Percentiles rank a stretch among this genome's conserved stretches.
Evolutionary conservation across 2,329 filamentous ascomycete genomes (phyloP).

Genomic region (Trichoderma oligosporum): DNA sequence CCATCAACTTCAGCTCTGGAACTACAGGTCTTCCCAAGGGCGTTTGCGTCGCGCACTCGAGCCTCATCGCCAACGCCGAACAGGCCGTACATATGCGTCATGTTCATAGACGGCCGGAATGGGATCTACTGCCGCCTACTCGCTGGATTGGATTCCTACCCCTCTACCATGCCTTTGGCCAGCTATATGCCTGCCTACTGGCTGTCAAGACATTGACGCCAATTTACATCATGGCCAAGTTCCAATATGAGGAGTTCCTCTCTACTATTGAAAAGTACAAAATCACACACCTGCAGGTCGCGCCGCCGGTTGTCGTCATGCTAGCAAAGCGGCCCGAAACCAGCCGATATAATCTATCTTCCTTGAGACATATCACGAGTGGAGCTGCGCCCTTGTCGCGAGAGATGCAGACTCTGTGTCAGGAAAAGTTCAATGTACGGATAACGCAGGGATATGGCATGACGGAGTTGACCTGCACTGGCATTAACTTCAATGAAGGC

Average conservation of each 20-base stretch:
- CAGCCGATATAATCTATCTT: constrained; percentile 49
- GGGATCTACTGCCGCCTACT: constrained; percentile 38
- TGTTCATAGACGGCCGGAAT: constrained; percentile 28
- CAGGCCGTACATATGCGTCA: constrained; percentile 48
- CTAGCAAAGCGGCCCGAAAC: constrained; percentile 56
- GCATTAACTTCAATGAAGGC: constrained; percentile 40
- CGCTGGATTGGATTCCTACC: constrained; percentile 60
- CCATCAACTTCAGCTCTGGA: constrained; percentile 50
- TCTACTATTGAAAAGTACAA: constrained; percentile 46
- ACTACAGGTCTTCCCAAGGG: constrained; percentile 52
- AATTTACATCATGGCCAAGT: constrained; percentile 56
- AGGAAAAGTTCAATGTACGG: constrained; percentile 38
- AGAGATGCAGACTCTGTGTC: constrained; percentile 44
- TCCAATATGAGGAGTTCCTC: constrained; percentile 52
- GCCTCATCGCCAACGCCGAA: constrained; percentile 47
- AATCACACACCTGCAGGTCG: constrained; percentile 52
- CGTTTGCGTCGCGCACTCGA: constrained; percentile 47
- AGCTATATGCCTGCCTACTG: constrained; percentile 50
- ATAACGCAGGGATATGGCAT: constrained; percentile 58
- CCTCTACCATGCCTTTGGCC: constrained; percentile 60
- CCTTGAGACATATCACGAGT: constrained; percentile 43
- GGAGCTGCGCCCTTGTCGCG: constrained; percentile 52
- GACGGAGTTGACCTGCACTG: constrained; percentile 51
- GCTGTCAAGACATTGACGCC: constrained; percentile 42
- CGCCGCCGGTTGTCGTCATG: constrained; percentile 57